Evolutionary conservation across 163 green algal species (phyloP).

Genomic region (Prototheca wickerhamii): DNA sequence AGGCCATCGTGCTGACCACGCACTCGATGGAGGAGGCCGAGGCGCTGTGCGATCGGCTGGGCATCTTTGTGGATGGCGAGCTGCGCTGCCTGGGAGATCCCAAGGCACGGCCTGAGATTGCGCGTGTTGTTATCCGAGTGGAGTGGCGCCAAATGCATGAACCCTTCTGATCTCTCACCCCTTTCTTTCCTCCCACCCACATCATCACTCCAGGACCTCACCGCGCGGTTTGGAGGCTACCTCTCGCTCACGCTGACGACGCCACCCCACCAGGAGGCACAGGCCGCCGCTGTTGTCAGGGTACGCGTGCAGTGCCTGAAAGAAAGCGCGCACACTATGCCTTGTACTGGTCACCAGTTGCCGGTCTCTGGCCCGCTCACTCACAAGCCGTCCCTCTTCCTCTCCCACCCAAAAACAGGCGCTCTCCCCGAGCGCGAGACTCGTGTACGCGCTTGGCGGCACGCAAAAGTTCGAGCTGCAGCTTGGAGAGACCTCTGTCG

Average conservation of each 20-base stretch:
- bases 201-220: conserved; percentile 25
- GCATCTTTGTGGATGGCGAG: conserved; percentile 52
- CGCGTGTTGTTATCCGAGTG: too few species aligned
- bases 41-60: conserved; percentile 67
- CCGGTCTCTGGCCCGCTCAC: too few species aligned
- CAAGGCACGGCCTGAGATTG: not conserved
- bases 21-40: conserved; percentile 96
- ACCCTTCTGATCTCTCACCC: not conserved
- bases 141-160: not conserved
- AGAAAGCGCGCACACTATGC: too few species aligned
- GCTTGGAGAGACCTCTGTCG: conserved; percentile 32
- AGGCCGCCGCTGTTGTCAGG: not conserved
- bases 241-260: conserved; percentile 38
- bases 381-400: conserved; percentile 33
- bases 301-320: not conserved
- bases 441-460: conserved; percentile 67
- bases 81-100: conserved; percentile 51
- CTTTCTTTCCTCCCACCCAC: not conserved
- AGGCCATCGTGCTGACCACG: conserved; percentile 74
- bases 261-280: conserved; percentile 8
- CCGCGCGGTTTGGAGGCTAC: conserved; percentile 32
- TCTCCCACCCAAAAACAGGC: too few species aligned
- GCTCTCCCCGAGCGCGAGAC: conserved; percentile 33
- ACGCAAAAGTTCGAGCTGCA: conserved; percentile 86
- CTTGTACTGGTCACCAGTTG: too few species aligned